phyloP scores from a whole-genome alignment of 768 basidiomycete genomes.

The Pisolithus albus region DNA sequence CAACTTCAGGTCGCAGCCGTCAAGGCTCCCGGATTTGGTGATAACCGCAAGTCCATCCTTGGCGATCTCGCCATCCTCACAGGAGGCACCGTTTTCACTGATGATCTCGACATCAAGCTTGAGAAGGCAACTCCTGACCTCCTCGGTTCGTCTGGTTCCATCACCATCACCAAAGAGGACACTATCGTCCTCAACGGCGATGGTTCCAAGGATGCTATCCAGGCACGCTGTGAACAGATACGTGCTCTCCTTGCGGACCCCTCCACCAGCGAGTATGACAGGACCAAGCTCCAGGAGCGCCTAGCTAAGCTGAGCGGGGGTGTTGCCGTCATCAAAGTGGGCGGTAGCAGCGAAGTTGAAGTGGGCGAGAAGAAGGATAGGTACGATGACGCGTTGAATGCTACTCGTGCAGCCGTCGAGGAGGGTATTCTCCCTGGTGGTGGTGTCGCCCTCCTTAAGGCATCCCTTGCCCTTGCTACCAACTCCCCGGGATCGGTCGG shows the following conservation, averaged over 20 bases:
- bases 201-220: constrained; percentile 84
- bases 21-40: constrained; percentile 98
- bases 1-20: constrained; percentile 91
- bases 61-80: constrained; percentile 97
- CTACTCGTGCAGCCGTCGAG: constrained; percentile 97
- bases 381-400: constrained; percentile 94
- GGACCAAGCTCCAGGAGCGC: constrained; percentile 92
- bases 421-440: constrained; percentile 98
- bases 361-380: constrained; percentile 99
- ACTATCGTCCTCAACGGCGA: constrained; percentile 94
- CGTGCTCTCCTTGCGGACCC: constrained; percentile 73
- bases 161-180: constrained; percentile 97
- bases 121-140: constrained; percentile 84
- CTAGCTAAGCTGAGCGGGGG: constrained; percentile 94
- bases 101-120: constrained; percentile 94
- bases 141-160: constrained; percentile 84
- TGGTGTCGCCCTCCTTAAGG: constrained; percentile 88
- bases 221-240: constrained; percentile 94
- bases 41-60: constrained; percentile 97
- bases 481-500: constrained; percentile 39
- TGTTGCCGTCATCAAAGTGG: constrained; percentile 98
- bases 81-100: constrained; percentile 96
- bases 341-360: constrained; percentile 89
- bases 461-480: constrained; percentile 62
- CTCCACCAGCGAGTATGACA: constrained; percentile 90